Evolutionary conservation across 1,284 basidiomycete species (phyloP).

Genomic region (Mrakiaceae sp.): DNA sequence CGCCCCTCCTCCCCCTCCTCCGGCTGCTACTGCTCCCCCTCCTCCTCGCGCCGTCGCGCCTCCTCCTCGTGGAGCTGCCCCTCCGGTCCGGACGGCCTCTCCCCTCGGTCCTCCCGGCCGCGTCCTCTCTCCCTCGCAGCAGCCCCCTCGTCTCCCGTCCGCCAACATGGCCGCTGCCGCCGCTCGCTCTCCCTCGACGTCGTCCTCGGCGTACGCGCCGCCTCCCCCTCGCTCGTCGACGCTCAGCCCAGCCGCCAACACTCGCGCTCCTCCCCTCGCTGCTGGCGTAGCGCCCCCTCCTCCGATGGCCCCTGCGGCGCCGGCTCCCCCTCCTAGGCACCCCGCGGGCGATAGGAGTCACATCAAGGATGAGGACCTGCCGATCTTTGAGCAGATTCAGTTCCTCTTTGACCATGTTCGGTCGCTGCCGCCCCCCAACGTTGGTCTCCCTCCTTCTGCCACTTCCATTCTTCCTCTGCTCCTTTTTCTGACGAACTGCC

Average conservation of each 20-base stretch:
- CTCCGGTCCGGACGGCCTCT: conserved; percentile 32
- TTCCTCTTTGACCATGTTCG: conserved; percentile 18
- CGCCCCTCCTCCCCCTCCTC: conserved; percentile 24
- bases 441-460: background rate
- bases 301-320: conserved; percentile 23
- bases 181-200: conserved; percentile 18
- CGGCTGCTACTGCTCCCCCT: conserved; percentile 21
- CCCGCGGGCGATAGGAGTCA: conserved; percentile 79
- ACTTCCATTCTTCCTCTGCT: background rate
- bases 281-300: conserved; percentile 24
- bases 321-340: conserved; percentile 21
- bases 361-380: conserved; percentile 60
- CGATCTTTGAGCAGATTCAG: conserved; percentile 46
- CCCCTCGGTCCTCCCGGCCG: conserved; percentile 24
- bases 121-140: conserved; percentile 26
- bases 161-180: conserved; percentile 35
- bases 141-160: conserved; percentile 32
- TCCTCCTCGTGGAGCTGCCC: conserved; percentile 32
- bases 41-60: conserved; percentile 26
- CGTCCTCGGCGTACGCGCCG: conserved; percentile 9
- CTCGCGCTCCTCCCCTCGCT: background rate
- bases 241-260: too few relatives aligned
- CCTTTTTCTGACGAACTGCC: background rate
- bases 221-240: background rate
- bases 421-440: conserved; percentile 17